phyloP scores from a whole-genome alignment of 192 early-diverging fungal species.

The Gamsiella multidivaricata region DNA sequence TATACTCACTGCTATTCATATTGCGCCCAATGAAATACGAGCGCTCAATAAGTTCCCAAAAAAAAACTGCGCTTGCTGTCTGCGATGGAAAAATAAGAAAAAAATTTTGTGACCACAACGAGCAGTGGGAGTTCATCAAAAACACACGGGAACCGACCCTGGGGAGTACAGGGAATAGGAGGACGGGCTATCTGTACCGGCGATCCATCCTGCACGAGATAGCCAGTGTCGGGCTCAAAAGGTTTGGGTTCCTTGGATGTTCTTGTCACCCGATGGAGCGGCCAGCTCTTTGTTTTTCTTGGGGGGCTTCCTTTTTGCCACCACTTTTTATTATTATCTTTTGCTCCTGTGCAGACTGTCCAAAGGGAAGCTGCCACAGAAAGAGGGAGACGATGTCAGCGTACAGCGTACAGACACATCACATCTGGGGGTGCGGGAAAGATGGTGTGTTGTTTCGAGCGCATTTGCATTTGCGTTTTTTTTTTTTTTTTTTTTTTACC shows the following conservation, averaged over 20 bases:
- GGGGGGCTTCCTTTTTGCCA: too few species aligned
- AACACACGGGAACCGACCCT: slow-evolving; percentile 44
- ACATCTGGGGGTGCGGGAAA: slow-evolving; percentile 10
- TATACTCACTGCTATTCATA: too few species aligned
- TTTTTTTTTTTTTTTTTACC: slow-evolving; percentile 42
- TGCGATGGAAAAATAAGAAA: slow-evolving; percentile 21
- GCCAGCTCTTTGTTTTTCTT: too few species aligned
- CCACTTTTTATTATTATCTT: too few species aligned
- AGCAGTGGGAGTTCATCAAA: slow-evolving; percentile 13
- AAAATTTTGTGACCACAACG: slow-evolving; percentile 40
- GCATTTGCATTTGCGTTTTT: neutral
- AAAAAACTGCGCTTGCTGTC: slow-evolving; percentile 33
- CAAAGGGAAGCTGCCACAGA: too few species aligned
- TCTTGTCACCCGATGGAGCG: too few species aligned
- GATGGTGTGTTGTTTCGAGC: neutral
- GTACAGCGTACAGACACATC: too few species aligned
- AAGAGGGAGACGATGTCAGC: too few species aligned
- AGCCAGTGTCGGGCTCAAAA: too few species aligned
- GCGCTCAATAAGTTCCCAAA: slow-evolving; percentile 18
- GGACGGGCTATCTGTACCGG: neutral
- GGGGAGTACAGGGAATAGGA: neutral
- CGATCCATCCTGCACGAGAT: too few species aligned
- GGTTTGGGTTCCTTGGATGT: too few species aligned
- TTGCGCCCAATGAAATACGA: slow-evolving; percentile 46
- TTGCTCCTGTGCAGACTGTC: too few species aligned